phyloP scores from a whole-genome alignment of 164 flowering plant genomes.

The Vitis amurensis region DNA sequence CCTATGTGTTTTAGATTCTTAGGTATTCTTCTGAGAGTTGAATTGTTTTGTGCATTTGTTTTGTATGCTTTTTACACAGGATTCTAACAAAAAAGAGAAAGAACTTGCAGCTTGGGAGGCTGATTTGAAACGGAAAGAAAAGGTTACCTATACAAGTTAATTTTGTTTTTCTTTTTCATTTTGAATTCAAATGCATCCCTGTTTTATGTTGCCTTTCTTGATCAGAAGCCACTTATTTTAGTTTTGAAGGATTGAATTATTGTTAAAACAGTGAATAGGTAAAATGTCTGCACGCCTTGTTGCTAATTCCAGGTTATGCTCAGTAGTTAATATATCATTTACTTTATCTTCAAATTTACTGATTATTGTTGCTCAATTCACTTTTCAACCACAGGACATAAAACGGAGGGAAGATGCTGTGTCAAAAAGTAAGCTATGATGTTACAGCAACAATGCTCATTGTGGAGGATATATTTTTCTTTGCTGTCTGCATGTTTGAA shows the following conservation, averaged over 20 bases:
- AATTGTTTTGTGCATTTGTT: not conserved
- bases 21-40: not conserved
- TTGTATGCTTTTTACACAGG: slow-evolving; percentile 30
- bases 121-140: slow-evolving; percentile 81
- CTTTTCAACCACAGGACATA: slow-evolving; percentile 55
- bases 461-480: not conserved
- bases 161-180: slow-evolving; percentile 1
- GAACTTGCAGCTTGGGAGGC: slow-evolving; percentile 84
- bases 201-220: no score
- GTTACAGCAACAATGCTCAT: not conserved
- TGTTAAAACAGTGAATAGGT: no score
- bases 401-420: slow-evolving; percentile 92
- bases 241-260: no score
- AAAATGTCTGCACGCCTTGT: not conserved
- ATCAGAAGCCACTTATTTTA: no score
- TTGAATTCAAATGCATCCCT: not conserved
- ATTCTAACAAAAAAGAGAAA: slow-evolving; percentile 52
- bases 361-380: not conserved
- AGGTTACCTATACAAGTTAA: slow-evolving; percentile 34
- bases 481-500: not conserved
- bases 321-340: no score
- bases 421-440: slow-evolving; percentile 49
- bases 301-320: no score
- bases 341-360: not conserved
- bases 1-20: not conserved